Evolutionary conservation across 106 monocot species (phyloP), one percentile per base, ranked within the genome.

Genomic region (Narthecium ossifragum): DNA sequence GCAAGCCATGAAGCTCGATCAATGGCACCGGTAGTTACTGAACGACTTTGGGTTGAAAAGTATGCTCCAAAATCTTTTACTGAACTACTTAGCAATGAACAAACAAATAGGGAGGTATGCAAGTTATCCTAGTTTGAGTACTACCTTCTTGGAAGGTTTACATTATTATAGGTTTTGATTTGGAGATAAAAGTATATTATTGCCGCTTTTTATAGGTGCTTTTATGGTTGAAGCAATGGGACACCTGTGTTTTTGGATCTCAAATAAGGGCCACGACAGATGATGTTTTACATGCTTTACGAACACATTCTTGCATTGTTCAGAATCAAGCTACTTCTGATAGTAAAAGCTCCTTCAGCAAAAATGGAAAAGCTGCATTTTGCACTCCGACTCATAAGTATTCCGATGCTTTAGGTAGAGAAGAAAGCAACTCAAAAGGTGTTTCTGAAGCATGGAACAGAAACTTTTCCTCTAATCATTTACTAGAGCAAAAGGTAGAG

Each of bases 211-310:
- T 60, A 4, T 68, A 90, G 94, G 90, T 96, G 9, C 90, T 98
- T 47, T 34, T 87, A 18, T 98, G 96, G 96, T 45, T 98, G 60
- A 98, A 98, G 53, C 96, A 98, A 57, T 98, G 96, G 96, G 96
- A 98, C 70, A 69, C 90, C 64, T 71, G 58, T 80, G 96, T 98
- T 26, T 98, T 90, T 74, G 96, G 96, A 51, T 86, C 86, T 64
- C 80, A 87, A 59, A 68, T 98, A 32, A 74, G 86, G 51, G 49
- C 83, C 50, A 98, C 96, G 14, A 66, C 77, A 34, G 90, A 90
- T 71, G 86, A 90, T 72, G 96, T 98, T 62, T 78, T 98, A 34
- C 81, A 80, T 74, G 69, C 86, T 64, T 50, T 98, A 47, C 70
- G 79, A 31, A 78, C 55, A 10, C 80, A 87, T 72, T 81, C 83